Percentiles rank a stretch among this genome's conserved stretches.
Conservation (phyloP, 1,284 basidiomycete species). For the Meira nashicola region DNA sequence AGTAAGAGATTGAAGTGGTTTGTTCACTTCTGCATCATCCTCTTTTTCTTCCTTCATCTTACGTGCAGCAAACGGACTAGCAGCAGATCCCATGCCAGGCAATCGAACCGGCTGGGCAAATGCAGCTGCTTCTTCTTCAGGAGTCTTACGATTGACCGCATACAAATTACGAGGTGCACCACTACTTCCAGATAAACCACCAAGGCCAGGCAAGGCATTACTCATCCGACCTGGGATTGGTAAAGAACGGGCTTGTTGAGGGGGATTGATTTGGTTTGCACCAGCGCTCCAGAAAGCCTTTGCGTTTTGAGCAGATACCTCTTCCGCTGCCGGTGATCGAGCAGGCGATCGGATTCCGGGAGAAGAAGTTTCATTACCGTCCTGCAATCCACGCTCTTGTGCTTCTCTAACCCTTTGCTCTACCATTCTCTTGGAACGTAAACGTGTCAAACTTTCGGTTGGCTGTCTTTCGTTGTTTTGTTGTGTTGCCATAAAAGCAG, state of each 20-base stretch:
- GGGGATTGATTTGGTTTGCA: not conserved
- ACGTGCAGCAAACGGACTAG: not conserved
- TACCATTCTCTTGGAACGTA: constrained; percentile 40
- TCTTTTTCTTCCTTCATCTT: not conserved
- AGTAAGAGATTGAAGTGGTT: not conserved
- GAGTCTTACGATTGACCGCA: not conserved
- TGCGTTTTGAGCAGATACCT: not conserved
- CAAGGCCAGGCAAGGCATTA: constrained; percentile 10
- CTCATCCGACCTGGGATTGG: not conserved
- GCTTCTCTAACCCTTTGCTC: constrained; percentile 43
- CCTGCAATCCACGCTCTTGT: constrained; percentile 23
- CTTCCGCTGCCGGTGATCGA: not conserved
- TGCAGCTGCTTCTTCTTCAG: constrained; percentile 1
- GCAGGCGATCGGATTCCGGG: not conserved
- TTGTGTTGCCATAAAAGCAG: not conserved
- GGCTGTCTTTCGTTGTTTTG: constrained; percentile 25
- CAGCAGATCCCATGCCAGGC: constrained; percentile 10
- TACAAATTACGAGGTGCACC: constrained; percentile 2
- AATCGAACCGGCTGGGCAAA: constrained; percentile 9
- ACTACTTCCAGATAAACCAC: not conserved
- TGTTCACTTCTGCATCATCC: not conserved
- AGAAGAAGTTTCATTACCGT: not conserved
- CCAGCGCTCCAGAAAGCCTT: not conserved
- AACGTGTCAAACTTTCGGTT: constrained; percentile 34
- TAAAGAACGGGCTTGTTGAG: not conserved